Conservation (phyloP, 176 grass and related monocot species). For the Oryza longistaminata region DNA sequence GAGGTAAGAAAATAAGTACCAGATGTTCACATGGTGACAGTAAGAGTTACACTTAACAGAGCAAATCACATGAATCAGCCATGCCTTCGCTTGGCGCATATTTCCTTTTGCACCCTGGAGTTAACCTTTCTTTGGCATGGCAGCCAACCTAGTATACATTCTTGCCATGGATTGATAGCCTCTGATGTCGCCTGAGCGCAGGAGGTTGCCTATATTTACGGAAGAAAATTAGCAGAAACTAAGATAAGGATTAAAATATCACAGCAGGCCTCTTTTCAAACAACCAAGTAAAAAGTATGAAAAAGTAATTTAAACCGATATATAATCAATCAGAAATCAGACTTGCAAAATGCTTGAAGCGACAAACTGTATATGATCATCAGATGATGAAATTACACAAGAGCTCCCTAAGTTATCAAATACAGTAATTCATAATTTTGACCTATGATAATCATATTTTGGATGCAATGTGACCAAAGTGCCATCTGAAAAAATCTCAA, state of each 20-base stretch:
- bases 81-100: background rate
- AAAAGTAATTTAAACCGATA: background rate
- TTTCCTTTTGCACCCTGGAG: background rate
- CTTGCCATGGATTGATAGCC: slow-evolving; percentile 83
- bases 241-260: background rate
- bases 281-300: too few relatives aligned
- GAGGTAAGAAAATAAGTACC: background rate
- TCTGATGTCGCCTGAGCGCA: slow-evolving; percentile 71
- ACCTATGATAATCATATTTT: background rate
- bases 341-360: slow-evolving; percentile 14
- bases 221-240: background rate
- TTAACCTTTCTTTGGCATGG: slow-evolving; percentile 74
- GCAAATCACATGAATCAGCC: background rate
- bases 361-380: background rate
- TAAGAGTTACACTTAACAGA: background rate
- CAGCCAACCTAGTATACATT: slow-evolving; percentile 82
- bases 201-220: slow-evolving; percentile 66
- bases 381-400: background rate
- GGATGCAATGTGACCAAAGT: background rate
- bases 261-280: too few relatives aligned
- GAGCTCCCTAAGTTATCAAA: background rate
- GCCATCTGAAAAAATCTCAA: background rate
- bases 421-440: background rate
- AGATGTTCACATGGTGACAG: background rate
- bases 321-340: background rate